Evolutionary conservation across 306 rosid species (phyloP).

Genomic region (Dalbergia cultrata): DNA sequence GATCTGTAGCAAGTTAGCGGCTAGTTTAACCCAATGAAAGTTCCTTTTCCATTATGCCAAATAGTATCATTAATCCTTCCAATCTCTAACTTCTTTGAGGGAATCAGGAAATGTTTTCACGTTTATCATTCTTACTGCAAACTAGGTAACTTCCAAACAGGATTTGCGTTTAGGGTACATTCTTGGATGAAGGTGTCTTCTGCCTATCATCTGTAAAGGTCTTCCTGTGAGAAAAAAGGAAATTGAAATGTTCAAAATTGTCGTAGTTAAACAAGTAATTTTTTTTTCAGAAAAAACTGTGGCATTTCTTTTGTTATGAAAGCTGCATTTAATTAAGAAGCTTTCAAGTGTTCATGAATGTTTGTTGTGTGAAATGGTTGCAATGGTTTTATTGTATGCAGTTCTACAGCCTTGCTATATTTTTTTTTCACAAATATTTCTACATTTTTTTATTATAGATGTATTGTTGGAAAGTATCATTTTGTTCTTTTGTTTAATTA

Average conservation of each 20-base stretch:
- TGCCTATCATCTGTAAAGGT: constrained; percentile 3
- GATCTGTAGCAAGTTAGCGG: background rate
- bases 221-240: constrained; percentile 3
- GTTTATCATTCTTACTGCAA: background rate
- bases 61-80: background rate
- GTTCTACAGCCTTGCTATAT: constrained; percentile 9
- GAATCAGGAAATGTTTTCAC: constrained; percentile 17
- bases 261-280: background rate
- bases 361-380: constrained; percentile 14
- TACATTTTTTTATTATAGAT: background rate
- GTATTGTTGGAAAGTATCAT: background rate
- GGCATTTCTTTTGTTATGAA: background rate
- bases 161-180: background rate
- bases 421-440: too few relatives aligned
- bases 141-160: background rate
- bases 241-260: background rate
- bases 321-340: constrained; percentile 25
- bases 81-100: constrained; percentile 27
- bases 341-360: constrained; percentile 6
- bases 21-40: background rate
- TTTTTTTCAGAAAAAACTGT: background rate
- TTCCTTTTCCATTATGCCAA: constrained; percentile 12
- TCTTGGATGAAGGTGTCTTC: constrained; percentile 14
- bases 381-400: constrained; percentile 20
- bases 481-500: constrained; percentile 13